phyloP scores from a whole-genome alignment of 371 early-diverging fungal genomes.

The Zychaea mexicana region DNA sequence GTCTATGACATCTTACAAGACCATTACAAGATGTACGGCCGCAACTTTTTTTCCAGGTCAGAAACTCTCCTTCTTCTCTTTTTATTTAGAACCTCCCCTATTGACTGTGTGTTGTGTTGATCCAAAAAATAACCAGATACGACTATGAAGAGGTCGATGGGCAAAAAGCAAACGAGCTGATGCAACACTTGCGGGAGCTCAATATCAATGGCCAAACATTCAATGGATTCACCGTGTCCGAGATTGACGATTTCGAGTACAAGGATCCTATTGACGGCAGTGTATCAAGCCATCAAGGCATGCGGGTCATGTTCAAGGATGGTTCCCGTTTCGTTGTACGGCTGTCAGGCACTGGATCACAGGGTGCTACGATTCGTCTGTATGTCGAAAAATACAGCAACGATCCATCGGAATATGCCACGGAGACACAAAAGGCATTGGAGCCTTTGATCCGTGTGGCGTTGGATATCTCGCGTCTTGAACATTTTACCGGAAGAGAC shows the following conservation, averaged over 20 bases:
- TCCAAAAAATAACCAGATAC: constrained; percentile 49
- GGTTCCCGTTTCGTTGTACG: constrained; percentile 92
- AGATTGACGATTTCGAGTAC: constrained; percentile 91
- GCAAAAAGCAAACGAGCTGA: constrained; percentile 78
- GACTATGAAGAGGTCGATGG: constrained; percentile 97
- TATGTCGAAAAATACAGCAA: constrained; percentile 92
- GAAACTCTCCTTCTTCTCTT: neutral
- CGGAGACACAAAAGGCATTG: constrained; percentile 82
- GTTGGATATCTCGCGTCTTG: constrained; percentile 76
- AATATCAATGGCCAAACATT: constrained; percentile 59
- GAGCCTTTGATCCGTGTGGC: constrained; percentile 87
- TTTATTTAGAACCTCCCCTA: neutral
- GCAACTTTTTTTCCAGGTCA: constrained; percentile 93
- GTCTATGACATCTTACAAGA: constrained; percentile 80
- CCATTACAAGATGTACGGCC: constrained; percentile 87
- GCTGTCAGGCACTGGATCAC: constrained; percentile 93
- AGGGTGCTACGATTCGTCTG: constrained; percentile 95
- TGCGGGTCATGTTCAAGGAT: constrained; percentile 89
- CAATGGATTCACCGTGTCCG: constrained; percentile 69
- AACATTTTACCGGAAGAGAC: constrained; percentile 84
- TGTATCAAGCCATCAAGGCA: constrained; percentile 89
- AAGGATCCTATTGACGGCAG: constrained; percentile 90
- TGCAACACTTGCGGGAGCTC: constrained; percentile 64
- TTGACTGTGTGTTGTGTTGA: no score
- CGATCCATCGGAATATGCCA: constrained; percentile 57